Percentiles rank a stretch among this genome's conserved stretches.
These are phyloP conservation scores for Colletotrichum sidae DNA, from an alignment of 2,329 filamentous ascomycete genomes.

Conservation along the genomic window DNA sequence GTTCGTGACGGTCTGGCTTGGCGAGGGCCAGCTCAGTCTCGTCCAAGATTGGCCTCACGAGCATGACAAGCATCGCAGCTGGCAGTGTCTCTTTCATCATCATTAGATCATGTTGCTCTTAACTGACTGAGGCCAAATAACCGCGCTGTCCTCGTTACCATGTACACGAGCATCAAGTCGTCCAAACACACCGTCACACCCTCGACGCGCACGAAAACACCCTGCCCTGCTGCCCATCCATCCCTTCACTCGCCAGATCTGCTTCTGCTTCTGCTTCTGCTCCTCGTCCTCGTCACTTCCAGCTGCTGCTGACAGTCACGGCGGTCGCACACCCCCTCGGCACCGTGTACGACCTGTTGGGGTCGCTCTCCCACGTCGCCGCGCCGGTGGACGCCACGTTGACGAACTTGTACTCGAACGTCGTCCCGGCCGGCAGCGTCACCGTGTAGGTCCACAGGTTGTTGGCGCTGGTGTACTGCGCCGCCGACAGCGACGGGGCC, in stretches of 20 bases:
- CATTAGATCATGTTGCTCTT: too few relatives aligned
- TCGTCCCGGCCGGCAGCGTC: constrained; percentile 62
- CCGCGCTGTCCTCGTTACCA: too few relatives aligned
- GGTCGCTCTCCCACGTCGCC: constrained; percentile 69
- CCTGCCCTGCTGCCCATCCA: neutral
- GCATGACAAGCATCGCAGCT: too few relatives aligned
- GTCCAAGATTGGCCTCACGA: too few relatives aligned
- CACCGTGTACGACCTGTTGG: constrained; percentile 52
- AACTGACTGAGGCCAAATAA: too few relatives aligned
- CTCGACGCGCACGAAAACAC: neutral
- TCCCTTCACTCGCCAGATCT: too few relatives aligned
- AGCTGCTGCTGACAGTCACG: constrained; percentile 41
- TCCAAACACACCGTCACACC: too few relatives aligned
- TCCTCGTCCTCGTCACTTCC: constrained; percentile 40
- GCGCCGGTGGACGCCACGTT: constrained; percentile 61
- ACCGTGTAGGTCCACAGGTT: constrained; percentile 66
- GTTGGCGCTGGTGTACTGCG: constrained; percentile 64
- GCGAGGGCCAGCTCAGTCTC: too few relatives aligned
- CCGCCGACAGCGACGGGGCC: constrained; percentile 62
- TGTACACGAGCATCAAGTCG: too few relatives aligned
- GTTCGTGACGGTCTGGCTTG: too few relatives aligned
- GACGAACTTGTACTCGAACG: constrained; percentile 72
- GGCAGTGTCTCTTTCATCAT: too few relatives aligned
- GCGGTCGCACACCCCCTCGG: constrained; percentile 40
- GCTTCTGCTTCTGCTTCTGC: neutral